A percentile compares a stretch with the other conserved stretches of the same genome.
These are phyloP conservation scores for Gossypium davidsonii DNA, from an alignment of 441 rosid genomes.

Conservation along the genomic window DNA sequence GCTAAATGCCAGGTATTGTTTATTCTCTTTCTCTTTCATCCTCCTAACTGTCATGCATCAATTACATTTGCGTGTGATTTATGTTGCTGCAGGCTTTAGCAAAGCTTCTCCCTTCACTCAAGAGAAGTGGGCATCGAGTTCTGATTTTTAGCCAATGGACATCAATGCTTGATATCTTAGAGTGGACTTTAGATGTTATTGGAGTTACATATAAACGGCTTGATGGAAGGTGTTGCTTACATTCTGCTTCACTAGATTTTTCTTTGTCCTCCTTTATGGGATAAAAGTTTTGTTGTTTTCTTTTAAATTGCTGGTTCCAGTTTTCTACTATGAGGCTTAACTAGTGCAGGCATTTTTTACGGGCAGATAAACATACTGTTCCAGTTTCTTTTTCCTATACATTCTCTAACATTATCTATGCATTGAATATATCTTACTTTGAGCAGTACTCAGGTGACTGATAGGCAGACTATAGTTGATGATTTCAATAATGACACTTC, in stretches of 20 bases:
- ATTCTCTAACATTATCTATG: not conserved
- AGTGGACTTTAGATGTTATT: slow-evolving; percentile 86
- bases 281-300: not conserved
- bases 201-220: slow-evolving; percentile 81
- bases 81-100: slow-evolving; percentile 53
- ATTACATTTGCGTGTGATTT: not conserved
- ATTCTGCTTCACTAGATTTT: not conserved
- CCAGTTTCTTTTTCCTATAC: not conserved
- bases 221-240: slow-evolving; percentile 69
- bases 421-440: not conserved
- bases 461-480: slow-evolving; percentile 84
- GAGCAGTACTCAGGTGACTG: slow-evolving; percentile 84
- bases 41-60: not conserved
- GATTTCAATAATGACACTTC: slow-evolving; percentile 72
- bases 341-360: not conserved
- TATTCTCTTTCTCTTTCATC: not conserved
- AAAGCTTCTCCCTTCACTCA: slow-evolving; percentile 73
- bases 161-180: slow-evolving; percentile 91
- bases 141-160: slow-evolving; percentile 97
- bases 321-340: not conserved
- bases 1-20: slow-evolving; percentile 76
- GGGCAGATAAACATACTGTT: not conserved
- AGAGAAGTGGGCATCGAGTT: slow-evolving; percentile 68
- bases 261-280: not conserved
- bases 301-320: not conserved